Evolutionary conservation across 768 basidiomycete species (phyloP).

Genomic region (Trametes cubensis): DNA sequence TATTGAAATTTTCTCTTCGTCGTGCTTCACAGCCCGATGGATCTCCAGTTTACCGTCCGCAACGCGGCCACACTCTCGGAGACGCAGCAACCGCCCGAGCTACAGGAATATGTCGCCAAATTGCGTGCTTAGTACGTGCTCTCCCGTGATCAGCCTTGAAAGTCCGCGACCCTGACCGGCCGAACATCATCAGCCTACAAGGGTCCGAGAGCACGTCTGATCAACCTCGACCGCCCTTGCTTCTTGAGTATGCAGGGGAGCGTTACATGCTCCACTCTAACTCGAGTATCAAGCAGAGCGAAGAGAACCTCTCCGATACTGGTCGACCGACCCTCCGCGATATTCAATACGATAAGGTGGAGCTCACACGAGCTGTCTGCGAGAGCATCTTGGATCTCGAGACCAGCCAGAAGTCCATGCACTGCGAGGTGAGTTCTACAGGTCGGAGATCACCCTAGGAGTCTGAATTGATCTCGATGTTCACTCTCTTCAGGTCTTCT

Average conservation of each 20-base stretch:
- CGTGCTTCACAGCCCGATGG: constrained; percentile 49
- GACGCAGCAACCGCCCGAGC: constrained; percentile 42
- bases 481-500: constrained; percentile 46
- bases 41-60: constrained; percentile 53
- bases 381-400: constrained; percentile 61
- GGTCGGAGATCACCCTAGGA: too few relatives aligned
- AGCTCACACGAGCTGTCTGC: constrained; percentile 13
- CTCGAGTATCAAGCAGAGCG: constrained; percentile 51
- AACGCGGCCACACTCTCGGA: constrained; percentile 35
- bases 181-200: constrained; percentile 38
- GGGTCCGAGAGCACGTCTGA: constrained; percentile 29
- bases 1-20: constrained; percentile 12
- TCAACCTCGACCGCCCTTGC: constrained; percentile 54
- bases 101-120: constrained; percentile 45
- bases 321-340: not conserved
- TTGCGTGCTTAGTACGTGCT: constrained; percentile 48
- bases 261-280: constrained; percentile 52
- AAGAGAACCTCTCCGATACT: constrained; percentile 27
- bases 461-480: not conserved
- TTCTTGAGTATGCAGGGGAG: constrained; percentile 38
- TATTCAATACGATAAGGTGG: constrained; percentile 4
- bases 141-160: not conserved
- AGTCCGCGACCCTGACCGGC: constrained; percentile 2
- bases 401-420: constrained; percentile 49
- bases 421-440: constrained; percentile 53